Evolutionary conservation across 2,329 filamentous ascomycete species (phyloP).

Genomic region (Chaetoscypha palmicola): DNA sequence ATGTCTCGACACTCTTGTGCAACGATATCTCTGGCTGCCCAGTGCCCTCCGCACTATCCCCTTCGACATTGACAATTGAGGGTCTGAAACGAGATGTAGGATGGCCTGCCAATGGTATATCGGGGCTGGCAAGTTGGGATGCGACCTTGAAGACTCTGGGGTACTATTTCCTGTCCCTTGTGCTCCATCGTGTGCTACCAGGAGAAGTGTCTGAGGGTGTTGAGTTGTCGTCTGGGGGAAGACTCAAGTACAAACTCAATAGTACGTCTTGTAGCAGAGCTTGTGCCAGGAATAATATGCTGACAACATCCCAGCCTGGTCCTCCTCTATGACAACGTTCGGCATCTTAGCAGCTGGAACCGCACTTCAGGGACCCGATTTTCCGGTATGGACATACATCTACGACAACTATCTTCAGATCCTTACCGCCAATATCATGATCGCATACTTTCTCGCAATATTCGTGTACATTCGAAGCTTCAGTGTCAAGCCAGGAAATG

Average conservation of each 20-base stretch:
- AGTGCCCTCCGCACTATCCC: slow-evolving; percentile 69
- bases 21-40: slow-evolving; percentile 92
- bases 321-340: slow-evolving; percentile 67
- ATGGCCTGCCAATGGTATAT: slow-evolving; percentile 67
- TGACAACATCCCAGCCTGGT: slow-evolving; percentile 59
- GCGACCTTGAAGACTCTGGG: slow-evolving; percentile 63
- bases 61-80: slow-evolving; percentile 62
- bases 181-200: slow-evolving; percentile 71
- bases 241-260: slow-evolving; percentile 77
- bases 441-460: slow-evolving; percentile 64
- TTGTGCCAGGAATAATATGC: too few species aligned
- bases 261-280: slow-evolving; percentile 37
- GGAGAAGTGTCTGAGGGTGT: slow-evolving; percentile 65
- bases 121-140: slow-evolving; percentile 62
- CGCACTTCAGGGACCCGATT: slow-evolving; percentile 67
- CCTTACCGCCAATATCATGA: slow-evolving; percentile 72
- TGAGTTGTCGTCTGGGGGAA: slow-evolving; percentile 61
- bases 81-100: slow-evolving; percentile 73
- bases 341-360: slow-evolving; percentile 69
- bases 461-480: slow-evolving; percentile 83
- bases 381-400: slow-evolving; percentile 87
- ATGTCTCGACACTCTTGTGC: slow-evolving; percentile 75
- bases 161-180: slow-evolving; percentile 71
- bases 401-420: slow-evolving; percentile 85
- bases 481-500: slow-evolving; percentile 67